Evolutionary conservation across 768 basidiomycete genomes (phyloP).

Genomic region (Tephrocybe sp.): DNA sequence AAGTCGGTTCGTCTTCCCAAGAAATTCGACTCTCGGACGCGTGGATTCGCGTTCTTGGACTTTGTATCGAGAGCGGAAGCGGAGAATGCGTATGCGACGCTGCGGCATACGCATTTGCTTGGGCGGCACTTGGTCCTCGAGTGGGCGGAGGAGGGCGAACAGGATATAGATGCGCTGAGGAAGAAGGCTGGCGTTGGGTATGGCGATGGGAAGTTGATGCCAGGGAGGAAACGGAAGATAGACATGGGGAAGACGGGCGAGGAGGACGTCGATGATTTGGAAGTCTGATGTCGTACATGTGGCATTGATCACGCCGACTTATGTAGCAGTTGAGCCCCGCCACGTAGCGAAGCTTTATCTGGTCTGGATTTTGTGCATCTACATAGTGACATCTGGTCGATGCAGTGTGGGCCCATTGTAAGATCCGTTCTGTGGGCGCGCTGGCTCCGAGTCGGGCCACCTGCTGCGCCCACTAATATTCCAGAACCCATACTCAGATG

Average conservation of each 20-base stretch:
- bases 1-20: slow-evolving; percentile 93
- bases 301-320: no score
- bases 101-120: slow-evolving; percentile 93
- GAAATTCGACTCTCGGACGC: slow-evolving; percentile 84
- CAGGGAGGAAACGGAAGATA: slow-evolving; percentile 76
- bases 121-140: slow-evolving; percentile 94
- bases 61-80: slow-evolving; percentile 90
- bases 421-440: no score
- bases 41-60: slow-evolving; percentile 97
- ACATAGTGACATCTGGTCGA: no score
- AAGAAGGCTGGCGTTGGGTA: slow-evolving; percentile 80
- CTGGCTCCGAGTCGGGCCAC: no score
- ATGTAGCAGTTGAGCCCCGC: no score
- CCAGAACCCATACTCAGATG: no score
- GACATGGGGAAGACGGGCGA: slow-evolving; percentile 45
- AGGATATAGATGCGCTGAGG: slow-evolving; percentile 73
- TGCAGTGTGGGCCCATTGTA: no score
- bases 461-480: no score
- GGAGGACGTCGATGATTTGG: slow-evolving; percentile 36
- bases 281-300: slow-evolving; percentile 14
- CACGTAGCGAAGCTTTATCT: no score
- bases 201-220: slow-evolving; percentile 66
- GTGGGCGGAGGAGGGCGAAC: slow-evolving; percentile 86
- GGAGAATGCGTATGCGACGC: slow-evolving; percentile 80
- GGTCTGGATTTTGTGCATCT: no score